Percentiles rank a stretch among this genome's conserved stretches.
These are phyloP conservation scores for Neurospora intermedia DNA, from an alignment of 495 filamentous ascomycete genomes.

Conservation along the genomic window DNA sequence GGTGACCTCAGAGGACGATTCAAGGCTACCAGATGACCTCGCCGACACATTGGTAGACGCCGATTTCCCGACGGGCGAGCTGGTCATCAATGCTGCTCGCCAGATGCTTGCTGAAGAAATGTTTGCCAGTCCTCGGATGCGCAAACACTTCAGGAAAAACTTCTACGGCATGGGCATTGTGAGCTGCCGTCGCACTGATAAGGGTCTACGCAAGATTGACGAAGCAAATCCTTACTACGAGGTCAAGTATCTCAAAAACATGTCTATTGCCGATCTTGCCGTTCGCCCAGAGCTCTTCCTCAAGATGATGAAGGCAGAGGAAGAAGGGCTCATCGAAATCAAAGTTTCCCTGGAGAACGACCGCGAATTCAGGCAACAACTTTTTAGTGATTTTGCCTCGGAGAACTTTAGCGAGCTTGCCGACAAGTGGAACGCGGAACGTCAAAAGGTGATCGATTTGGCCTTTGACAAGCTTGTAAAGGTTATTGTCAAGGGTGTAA, in stretches of 20 bases:
- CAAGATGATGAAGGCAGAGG: constrained; percentile 92
- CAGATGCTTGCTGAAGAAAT: constrained; percentile 88
- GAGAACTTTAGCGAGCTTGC: constrained; percentile 93
- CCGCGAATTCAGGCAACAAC: constrained; percentile 56
- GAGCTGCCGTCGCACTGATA: constrained; percentile 83
- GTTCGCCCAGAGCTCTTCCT: constrained; percentile 77
- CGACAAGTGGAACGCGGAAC: constrained; percentile 85
- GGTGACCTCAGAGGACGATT: constrained; percentile 73
- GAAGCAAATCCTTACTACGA: constrained; percentile 95
- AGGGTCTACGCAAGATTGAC: constrained; percentile 87
- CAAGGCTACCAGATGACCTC: constrained; percentile 65
- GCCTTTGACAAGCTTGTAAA: constrained; percentile 74
- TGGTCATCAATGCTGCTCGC: constrained; percentile 68
- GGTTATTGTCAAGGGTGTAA: constrained; percentile 78
- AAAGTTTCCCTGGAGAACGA: constrained; percentile 64
- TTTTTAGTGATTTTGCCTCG: constrained; percentile 75
- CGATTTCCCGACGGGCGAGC: constrained; percentile 66
- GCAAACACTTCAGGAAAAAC: constrained; percentile 68
- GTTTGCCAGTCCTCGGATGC: constrained; percentile 76
- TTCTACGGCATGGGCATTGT: constrained; percentile 76
- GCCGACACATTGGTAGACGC: constrained; percentile 62
- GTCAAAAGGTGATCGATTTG: constrained; percentile 70
- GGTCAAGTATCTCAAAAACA: constrained; percentile 90
- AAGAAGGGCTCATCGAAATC: constrained; percentile 83
- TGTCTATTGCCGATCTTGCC: constrained; percentile 70